phyloP scores from a whole-genome alignment of 2,329 filamentous ascomycete genomes.

The Ambrosiella beaveri region DNA sequence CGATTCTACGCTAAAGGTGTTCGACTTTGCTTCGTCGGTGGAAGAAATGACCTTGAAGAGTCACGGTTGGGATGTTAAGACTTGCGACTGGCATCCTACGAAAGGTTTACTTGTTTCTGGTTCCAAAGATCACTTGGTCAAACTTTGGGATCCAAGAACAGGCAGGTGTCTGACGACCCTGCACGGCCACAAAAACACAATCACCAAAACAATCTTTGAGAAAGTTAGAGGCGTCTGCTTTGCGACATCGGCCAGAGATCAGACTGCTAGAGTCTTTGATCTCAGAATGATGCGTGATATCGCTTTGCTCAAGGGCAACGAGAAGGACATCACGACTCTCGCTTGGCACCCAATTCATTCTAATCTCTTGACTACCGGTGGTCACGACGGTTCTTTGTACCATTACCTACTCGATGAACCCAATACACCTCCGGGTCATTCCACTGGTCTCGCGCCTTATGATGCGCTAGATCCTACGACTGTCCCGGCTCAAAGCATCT shows the following conservation, averaged over 20 bases:
- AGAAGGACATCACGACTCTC: slow-evolving; percentile 87
- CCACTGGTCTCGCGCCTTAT: slow-evolving; percentile 62
- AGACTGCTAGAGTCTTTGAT: slow-evolving; percentile 85
- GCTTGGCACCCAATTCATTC: slow-evolving; percentile 89
- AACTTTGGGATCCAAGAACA: slow-evolving; percentile 93
- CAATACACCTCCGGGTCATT: slow-evolving; percentile 59
- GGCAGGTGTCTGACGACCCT: slow-evolving; percentile 81
- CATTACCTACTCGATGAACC: slow-evolving; percentile 95
- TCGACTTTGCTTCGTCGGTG: slow-evolving; percentile 76
- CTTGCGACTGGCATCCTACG: slow-evolving; percentile 90
- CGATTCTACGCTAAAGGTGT: slow-evolving; percentile 85
- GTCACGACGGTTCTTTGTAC: slow-evolving; percentile 73
- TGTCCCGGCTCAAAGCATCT: slow-evolving; percentile 75
- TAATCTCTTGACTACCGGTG: slow-evolving; percentile 76
- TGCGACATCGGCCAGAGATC: slow-evolving; percentile 82
- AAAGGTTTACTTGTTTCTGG: slow-evolving; percentile 90
- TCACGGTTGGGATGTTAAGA: slow-evolving; percentile 97
- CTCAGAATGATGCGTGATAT: slow-evolving; percentile 97
- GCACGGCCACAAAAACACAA: slow-evolving; percentile 92
- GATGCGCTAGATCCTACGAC: slow-evolving; percentile 65
- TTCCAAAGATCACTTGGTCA: slow-evolving; percentile 93
- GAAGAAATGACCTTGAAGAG: slow-evolving; percentile 74
- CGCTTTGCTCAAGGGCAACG: slow-evolving; percentile 78
- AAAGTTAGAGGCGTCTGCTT: slow-evolving; percentile 67
- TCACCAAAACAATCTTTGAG: slow-evolving; percentile 85